Evolutionary conservation across 176 grass and related monocot species (phyloP).

Genomic region (maize (Zea mays)): Zm-B73-REFERENCE-NAM-5.0 NC_050099.1:183574001-183574500

Average conservation of each 20-base stretch:
- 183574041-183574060: neutral
- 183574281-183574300: neutral
- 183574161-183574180: neutral
- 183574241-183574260: neutral
- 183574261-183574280: no score
- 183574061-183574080: neutral
- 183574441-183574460: conserved; percentile 97
- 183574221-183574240: conserved; percentile 1
- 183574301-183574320: neutral
- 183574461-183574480: conserved; percentile 81
- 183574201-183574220: conserved; percentile 21
- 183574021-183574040: neutral
- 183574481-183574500: conserved; percentile 76
- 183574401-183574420: conserved; percentile 95
- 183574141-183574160: neutral
- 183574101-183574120: no score
- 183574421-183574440: conserved; percentile 96
- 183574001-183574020: no score
- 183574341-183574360: no score
- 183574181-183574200: neutral
- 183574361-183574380: no score
- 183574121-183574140: neutral
- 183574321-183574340: no score
- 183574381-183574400: neutral
- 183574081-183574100: no score